Evolutionary conservation across 768 basidiomycete species (phyloP).

Genomic region (Mycena capillaripes): DNA sequence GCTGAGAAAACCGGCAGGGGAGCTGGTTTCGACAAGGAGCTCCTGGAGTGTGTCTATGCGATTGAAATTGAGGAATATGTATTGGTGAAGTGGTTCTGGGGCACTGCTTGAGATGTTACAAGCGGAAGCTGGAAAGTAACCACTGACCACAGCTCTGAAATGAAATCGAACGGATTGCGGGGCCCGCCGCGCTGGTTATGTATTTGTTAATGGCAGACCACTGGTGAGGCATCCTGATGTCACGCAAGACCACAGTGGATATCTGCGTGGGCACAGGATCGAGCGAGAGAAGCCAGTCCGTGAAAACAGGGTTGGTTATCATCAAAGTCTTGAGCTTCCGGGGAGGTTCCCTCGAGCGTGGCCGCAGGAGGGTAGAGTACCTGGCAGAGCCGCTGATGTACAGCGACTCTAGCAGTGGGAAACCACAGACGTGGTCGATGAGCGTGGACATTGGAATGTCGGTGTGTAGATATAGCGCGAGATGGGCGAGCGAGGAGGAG

Average conservation of each 20-base stretch:
- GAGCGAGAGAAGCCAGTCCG: slow-evolving; percentile 6
- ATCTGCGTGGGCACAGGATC: slow-evolving; percentile 3
- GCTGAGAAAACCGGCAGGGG: background rate
- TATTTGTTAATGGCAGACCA: slow-evolving; percentile 2
- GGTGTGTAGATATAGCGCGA: slow-evolving; percentile 23
- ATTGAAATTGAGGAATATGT: background rate
- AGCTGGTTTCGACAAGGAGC: background rate
- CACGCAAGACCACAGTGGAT: slow-evolving; percentile 1
- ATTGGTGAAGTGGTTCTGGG: background rate
- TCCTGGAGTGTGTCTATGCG: background rate
- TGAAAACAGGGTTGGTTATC: slow-evolving; percentile 12
- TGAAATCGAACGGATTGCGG: slow-evolving; percentile 2
- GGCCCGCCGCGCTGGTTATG: background rate
- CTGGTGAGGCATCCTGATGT: slow-evolving; percentile 9
- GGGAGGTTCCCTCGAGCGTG: background rate
- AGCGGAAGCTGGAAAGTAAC: background rate
- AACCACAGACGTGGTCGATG: slow-evolving; percentile 25
- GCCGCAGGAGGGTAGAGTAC: background rate
- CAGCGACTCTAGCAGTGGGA: slow-evolving; percentile 18
- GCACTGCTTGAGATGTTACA: background rate
- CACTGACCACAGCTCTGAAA: slow-evolving; percentile 9
- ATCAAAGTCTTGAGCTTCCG: slow-evolving; percentile 1
- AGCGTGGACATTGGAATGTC: slow-evolving; percentile 21
- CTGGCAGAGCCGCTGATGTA: slow-evolving; percentile 26
- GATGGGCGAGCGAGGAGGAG: slow-evolving; percentile 7